Evolutionary conservation across 345 rosid species (phyloP), one percentile per base, ranked within the genome.

Genomic region (Salix arbutifolia): DNA sequence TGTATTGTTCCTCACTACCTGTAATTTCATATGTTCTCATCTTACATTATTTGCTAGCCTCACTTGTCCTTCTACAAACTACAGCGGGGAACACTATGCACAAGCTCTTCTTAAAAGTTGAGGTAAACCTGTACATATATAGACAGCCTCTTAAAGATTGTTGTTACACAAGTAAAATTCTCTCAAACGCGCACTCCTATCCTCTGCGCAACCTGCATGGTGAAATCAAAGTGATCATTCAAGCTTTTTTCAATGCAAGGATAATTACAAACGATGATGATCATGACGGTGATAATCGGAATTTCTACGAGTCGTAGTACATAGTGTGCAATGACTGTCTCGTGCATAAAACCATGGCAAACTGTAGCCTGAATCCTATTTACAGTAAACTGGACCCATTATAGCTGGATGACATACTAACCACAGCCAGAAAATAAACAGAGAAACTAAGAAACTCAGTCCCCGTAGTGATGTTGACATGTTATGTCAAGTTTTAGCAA

Each of bases 121-220:
- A 40, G 30, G 16, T 12, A 7, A 56, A 81, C 44, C 83, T 81
- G 81, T 82, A 78, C 78, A 74, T 13, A 61, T 18, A 74, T 25
- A 31, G 5, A 48, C 21, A 56, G 18, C 71, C 66, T 67, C 62
- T 35, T 21, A 30, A 8, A 3, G 23, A 31, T 52, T 77, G 60
- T 52, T 77, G 60, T 17, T n/a, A 1, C 9, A 4, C 8, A 33
- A 18, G 66, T 73, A 65, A 50, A 1, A 42, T 7, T 73, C 74
- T 76, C 67, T 86, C 79, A 93, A 21, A 90, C 85, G 78, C 81
- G 78, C 67, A 93, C 92, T 62, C 98, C 98, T 74, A 90, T 93
- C 85, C 91, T 78, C 74, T 84, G 84, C 80, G 98, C 98, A 75
- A 90, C 90, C 98, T 93, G 89, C 84, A 72, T 68, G 72, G 19